Evolutionary conservation across 139 green algal species (phyloP), one percentile per base, ranked within the genome.

Genomic region (Tetradesmus obliquus): DNA sequence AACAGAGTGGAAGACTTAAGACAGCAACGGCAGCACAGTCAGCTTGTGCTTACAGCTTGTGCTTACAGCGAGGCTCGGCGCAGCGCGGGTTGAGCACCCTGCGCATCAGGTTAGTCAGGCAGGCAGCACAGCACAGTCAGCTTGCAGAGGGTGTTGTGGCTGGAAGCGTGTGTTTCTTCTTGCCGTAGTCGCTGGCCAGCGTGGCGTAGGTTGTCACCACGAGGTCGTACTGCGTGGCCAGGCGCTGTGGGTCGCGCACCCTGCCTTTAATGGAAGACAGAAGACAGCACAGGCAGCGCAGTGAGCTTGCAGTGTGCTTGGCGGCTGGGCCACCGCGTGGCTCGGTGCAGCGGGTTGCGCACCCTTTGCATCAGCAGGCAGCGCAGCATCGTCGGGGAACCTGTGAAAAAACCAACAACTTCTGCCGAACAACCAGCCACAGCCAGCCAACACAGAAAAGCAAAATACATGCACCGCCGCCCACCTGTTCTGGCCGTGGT

Each of bases 151-250:
- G 20, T 79, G 69, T 22, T n/a, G 69, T 8, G 0, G 69, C 10
- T 22, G 5, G 20, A 22, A 79, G 12, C 2, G 7, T 66, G 7
- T 66, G 57, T 66, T 92, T 91, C 0, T 45, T 45, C 32, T 45
- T 45, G 5, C 87, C 86, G 13, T 69, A 81, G 58, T 91, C 76
- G 24, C 17, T 76, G 94, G 55, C 86, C 22, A 97, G 92, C 2
- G 94, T 96, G 58, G 94, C 93, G 62, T 97, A 97, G 0, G 96
- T 96, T 2, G 94, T 95, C 19, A 96, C 85, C 54, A 97, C 94
- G 0, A 97, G 53, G 66, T 97, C 94, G 13, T 95, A 96, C 24
- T 96, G 53, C 1, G 86, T 94, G 13, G 93, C 94, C 17, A 98
- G 91, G 24, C 92, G 88, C 15, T 60, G 5, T 1, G 91, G 60